phyloP scores from a whole-genome alignment of 306 rosid species.

The Vicia faba region DNA sequence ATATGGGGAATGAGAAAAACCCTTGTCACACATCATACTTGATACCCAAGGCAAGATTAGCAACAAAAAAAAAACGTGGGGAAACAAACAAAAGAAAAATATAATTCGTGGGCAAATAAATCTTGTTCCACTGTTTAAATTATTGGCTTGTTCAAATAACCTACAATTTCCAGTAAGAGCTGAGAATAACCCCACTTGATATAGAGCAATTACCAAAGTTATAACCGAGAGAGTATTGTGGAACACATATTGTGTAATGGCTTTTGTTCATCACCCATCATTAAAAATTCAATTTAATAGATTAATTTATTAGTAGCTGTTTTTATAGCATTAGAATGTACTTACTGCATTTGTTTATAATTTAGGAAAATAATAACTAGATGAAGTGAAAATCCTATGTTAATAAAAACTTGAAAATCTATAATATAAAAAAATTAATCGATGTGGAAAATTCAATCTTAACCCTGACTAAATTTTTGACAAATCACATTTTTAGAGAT shows the following conservation, averaged over 20 bases:
- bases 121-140: constrained; percentile 17
- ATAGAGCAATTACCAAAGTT: not conserved
- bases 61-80: not conserved
- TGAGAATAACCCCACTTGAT: not conserved
- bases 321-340: not conserved
- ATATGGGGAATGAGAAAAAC: constrained; percentile 17
- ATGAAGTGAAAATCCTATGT: not conserved
- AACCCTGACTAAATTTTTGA: too few relatives aligned
- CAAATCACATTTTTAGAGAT: too few relatives aligned
- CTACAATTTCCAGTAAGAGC: not conserved
- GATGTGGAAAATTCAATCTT: too few relatives aligned
- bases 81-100: constrained; percentile 11
- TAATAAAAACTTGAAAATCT: not conserved
- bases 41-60: constrained; percentile 18
- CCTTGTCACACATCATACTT: constrained; percentile 7
- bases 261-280: constrained; percentile 2
- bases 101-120: not conserved
- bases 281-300: not conserved
- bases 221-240: not conserved
- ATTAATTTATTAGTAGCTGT: not conserved
- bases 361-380: not conserved
- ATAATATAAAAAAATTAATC: too few relatives aligned
- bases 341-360: not conserved
- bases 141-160: not conserved
- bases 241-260: not conserved